phyloP scores from a whole-genome alignment of 345 rosid genomes.

The Moringa oleifera region DNA sequence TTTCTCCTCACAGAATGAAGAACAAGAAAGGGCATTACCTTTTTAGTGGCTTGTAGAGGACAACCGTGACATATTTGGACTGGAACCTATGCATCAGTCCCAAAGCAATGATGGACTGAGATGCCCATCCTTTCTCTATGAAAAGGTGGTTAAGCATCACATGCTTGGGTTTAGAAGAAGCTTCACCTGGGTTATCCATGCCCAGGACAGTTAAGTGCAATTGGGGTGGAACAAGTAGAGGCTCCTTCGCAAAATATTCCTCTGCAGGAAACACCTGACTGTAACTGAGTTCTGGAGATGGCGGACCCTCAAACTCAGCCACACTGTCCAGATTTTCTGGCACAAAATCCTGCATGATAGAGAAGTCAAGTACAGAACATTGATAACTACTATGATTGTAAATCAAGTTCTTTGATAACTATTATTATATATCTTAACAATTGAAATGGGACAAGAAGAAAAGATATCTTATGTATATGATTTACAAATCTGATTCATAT shows the following conservation, averaged over 20 bases:
- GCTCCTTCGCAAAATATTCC: constrained; percentile 84
- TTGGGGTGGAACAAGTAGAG: constrained; percentile 63
- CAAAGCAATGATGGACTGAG: constrained; percentile 69
- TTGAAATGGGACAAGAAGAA: background rate
- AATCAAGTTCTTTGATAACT: background rate
- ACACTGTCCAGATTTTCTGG: constrained; percentile 80
- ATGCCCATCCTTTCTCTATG: constrained; percentile 72
- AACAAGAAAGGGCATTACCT: constrained; percentile 29
- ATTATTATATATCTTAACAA: background rate
- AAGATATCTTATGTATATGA: too few species aligned
- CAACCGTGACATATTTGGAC: constrained; percentile 88
- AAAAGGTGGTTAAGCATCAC: constrained; percentile 85
- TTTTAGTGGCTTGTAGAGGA: constrained; percentile 72
- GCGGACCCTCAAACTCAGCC: constrained; percentile 69
- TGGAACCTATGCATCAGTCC: constrained; percentile 86
- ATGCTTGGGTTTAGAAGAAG: constrained; percentile 66
- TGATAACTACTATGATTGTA: background rate
- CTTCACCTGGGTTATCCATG: constrained; percentile 35
- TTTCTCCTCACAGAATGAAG: background rate
- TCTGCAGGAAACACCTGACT: constrained; percentile 49
- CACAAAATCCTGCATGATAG: constrained; percentile 56
- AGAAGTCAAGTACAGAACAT: background rate
- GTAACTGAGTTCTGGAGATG: constrained; percentile 76
- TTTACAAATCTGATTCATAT: background rate
- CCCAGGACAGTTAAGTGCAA: constrained; percentile 62